Conservation (phyloP, 176 grass and related monocot genomes). For the Aegilops speltoides region DNA sequence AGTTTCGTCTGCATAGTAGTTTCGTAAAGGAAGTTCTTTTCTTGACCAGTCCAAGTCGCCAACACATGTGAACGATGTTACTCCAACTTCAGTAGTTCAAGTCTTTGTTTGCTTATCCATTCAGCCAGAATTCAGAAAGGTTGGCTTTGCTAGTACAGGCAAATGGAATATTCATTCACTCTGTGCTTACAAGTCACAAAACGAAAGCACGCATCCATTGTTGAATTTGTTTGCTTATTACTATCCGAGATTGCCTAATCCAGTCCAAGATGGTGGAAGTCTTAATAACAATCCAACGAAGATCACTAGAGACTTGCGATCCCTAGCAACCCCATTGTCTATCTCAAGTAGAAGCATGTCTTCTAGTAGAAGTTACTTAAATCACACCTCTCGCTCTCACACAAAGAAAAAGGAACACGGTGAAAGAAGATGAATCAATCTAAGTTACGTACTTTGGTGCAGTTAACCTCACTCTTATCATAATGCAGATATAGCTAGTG, state of each 20-base stretch:
- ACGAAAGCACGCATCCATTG: conserved; percentile 4
- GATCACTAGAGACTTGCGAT: conserved; percentile 25
- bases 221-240: conserved; percentile 30
- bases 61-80: conserved; percentile 39
- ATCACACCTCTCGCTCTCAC: not conserved
- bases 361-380: conserved; percentile 32
- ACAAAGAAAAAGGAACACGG: not conserved
- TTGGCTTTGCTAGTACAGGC: not conserved
- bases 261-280: conserved; percentile 10
- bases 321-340: not conserved
- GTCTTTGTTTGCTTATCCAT: conserved; percentile 17
- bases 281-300: not conserved
- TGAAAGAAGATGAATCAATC: not conserved
- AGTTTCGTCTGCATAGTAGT: no score
- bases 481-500: not conserved
- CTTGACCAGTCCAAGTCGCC: conserved; percentile 32
- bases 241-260: conserved; percentile 1
- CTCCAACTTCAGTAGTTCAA: not conserved
- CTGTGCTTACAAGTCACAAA: conserved; percentile 1
- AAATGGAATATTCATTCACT: not conserved
- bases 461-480: not conserved
- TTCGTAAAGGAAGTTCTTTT: conserved; percentile 30
- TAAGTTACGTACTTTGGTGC: not conserved
- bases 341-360: not conserved
- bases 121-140: not conserved